Base-by-base conservation (phyloP, 2,329 filamentous ascomycete genomes). In the Helotiales sp. region DNA sequence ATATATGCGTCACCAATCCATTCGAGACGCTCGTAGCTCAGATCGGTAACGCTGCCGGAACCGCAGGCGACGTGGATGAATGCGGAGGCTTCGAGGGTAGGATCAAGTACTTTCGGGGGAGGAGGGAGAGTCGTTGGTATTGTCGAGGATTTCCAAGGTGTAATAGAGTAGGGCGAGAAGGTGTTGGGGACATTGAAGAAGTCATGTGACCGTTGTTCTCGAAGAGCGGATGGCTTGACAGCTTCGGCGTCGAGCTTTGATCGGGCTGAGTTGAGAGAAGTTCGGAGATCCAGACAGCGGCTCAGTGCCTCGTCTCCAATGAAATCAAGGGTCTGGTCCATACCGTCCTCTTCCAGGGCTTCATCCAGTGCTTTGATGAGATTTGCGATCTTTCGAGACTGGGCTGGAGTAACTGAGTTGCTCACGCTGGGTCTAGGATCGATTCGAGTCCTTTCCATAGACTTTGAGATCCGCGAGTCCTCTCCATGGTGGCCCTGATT, bases 1-100 rank as follows among this genome's bases (percentile, higher is more conserved):
- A 97, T 82, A 73, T 95, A 95, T 22, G 92, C 91, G 77, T 98
- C 95, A 6, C 95, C 95, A 7, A 97, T 84, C 81, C 95, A 93
- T 79, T 98, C 95, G 6, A 97, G 86, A 20, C 88, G 87, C 75
- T 97, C 94, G 78, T 97, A 97, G 74, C 61, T 82, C 7, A 77
- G 64, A 47, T 75, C 72, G n/a, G 67, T 68, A n/a, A 66, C 11
- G n/a, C 61, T 69, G 1, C 71, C 73, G 37, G 30, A 34, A n/a
- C 66, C 60, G 20, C 54, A 62, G 15, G 73, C 75, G 40, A 55
- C 80, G 73, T 95, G 92, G 0, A 86, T 92, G 74, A 94, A 90
- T 11, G 88, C 87, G 17, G 88, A 85, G 28, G 79, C 80, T 72
- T 89, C 86, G 20, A 94, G 82, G 24, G 81, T 78, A 0, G 83